Evolutionary conservation across 495 filamentous ascomycete genomes (phyloP).

Genomic region (Bryoglossum gracile): DNA sequence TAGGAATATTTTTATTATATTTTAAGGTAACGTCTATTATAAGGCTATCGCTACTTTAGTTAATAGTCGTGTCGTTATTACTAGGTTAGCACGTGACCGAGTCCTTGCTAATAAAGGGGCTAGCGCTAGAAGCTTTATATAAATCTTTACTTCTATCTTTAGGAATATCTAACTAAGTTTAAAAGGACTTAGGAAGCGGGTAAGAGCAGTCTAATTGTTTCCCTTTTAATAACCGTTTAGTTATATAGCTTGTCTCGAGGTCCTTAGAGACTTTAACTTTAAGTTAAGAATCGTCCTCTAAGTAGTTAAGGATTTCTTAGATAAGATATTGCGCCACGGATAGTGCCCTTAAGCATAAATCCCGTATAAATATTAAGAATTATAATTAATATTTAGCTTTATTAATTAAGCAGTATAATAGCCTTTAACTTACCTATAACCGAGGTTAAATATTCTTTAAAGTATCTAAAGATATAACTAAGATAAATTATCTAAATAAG

Average conservation of each 20-base stretch:
- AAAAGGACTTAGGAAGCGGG: slow-evolving; percentile 10
- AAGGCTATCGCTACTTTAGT: slow-evolving; percentile 6
- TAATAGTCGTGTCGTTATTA: slow-evolving; percentile 6
- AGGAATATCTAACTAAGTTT: not conserved
- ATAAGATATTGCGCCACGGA: not conserved
- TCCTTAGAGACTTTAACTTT: slow-evolving; percentile 4
- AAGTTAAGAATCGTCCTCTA: not conserved
- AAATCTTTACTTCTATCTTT: not conserved
- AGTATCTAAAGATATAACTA: not conserved
- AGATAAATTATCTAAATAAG: slow-evolving; percentile 3
- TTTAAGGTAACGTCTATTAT: slow-evolving; percentile 4
- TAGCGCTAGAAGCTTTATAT: not conserved
- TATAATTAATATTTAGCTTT: slow-evolving; percentile 9
- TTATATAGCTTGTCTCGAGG: not conserved
- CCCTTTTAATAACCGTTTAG: not conserved
- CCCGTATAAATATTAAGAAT: slow-evolving; percentile 11
- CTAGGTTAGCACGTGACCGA: not conserved
- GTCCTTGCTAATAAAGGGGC: not conserved
- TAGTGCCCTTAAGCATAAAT: not conserved
- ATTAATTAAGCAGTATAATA: not conserved
- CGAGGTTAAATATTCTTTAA: not conserved
- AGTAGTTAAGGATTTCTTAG: slow-evolving; percentile 1
- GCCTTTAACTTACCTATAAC: not conserved
- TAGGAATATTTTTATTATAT: slow-evolving; percentile 6
- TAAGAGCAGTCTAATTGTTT: slow-evolving; percentile 10